These are phyloP conservation scores for Fistulinella staudtii DNA, from an alignment of 1,284 basidiomycete species.

Conservation along the genomic window DNA sequence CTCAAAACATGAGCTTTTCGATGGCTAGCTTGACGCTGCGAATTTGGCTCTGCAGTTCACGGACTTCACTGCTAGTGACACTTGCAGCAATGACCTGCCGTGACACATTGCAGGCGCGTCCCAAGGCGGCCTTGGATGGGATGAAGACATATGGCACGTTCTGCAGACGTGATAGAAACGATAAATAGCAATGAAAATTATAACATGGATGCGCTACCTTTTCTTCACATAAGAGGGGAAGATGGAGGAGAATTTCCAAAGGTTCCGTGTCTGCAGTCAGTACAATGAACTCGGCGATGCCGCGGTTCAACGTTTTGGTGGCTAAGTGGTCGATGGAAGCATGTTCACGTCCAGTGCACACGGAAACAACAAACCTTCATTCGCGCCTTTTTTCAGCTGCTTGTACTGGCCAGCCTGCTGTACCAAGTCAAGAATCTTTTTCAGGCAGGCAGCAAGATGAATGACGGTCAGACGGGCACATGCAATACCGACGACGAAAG, in stretches of 20 bases:
- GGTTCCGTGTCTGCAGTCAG: constrained; percentile 98
- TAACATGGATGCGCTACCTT: constrained; percentile 54
- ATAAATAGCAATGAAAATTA: not conserved
- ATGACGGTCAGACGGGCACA: constrained; percentile 1
- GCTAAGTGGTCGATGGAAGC: constrained; percentile 40
- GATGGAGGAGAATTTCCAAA: constrained; percentile 95
- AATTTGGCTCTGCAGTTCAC: constrained; percentile 91
- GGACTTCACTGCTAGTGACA: constrained; percentile 94
- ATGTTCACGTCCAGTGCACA: not conserved
- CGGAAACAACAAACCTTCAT: constrained; percentile 65
- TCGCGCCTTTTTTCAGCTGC: constrained; percentile 98
- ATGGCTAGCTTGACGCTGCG: constrained; percentile 85
- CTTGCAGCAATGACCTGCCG: constrained; percentile 94
- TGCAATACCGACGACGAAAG: not conserved
- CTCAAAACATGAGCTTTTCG: constrained; percentile 55
- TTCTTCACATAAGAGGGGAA: constrained; percentile 97
- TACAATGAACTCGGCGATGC: constrained; percentile 98
- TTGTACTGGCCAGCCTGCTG: constrained; percentile 92
- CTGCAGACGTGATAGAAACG: constrained; percentile 39
- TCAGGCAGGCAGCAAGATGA: not conserved
- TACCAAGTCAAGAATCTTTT: constrained; percentile 83
- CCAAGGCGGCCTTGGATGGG: constrained; percentile 91
- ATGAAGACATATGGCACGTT: constrained; percentile 97
- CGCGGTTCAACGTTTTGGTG: constrained; percentile 98
- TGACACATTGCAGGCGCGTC: constrained; percentile 94